Base-by-base conservation (phyloP, 192 early-diverging fungal species). In the Gryganskiella cystojenkinii region DNA sequence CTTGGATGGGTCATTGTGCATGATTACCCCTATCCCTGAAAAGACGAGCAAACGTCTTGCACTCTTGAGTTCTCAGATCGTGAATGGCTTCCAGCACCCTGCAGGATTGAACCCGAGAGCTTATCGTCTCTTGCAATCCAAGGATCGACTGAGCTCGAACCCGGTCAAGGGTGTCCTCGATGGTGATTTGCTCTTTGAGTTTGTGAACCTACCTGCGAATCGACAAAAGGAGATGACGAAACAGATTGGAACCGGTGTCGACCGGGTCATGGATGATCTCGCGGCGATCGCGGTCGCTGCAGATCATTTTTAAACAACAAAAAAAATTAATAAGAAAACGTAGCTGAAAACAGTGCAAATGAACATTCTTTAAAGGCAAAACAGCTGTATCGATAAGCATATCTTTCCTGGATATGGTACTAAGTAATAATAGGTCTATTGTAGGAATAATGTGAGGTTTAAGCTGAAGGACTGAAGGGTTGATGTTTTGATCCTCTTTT, bases 51-150 rank as follows among this genome's bases (percentile, higher is more conserved):
- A 97, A 82, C 89, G 98, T 22, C 74, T 98, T 28, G 90, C 91
- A 35, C 88, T 90, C 2, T 78, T 99, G 19, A 93, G 94, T 64
- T 84, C 90, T n/a, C 91, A 94, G 34, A 84, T 99, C 79, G 92
- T 95, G 3, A 93, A 91, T 47, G 88, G 88, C 43, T 52, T 96
- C 5, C 90, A 91, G 67, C 96, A 95, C 53, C 70, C 88, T 30
- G 95, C 94, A 17, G 97, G 95, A 4, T 76, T 99, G 56, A 98
- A 99, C 64, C 97, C 98, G 9, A 84, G 96, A 42, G 95, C 93
- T 22, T 98, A 86, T 71, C 87, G 96, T 82, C 86, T 59, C 35
- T 25, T 83, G 22, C 78, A 83, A 42, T 83, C 89, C 55, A 90
- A 91, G 53, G 88, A 83, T 57, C 88, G 90, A 67, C 87, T 87